phyloP scores from a whole-genome alignment of 176 grass and related monocot genomes.

The Dendrocalamus sinicus region DNA sequence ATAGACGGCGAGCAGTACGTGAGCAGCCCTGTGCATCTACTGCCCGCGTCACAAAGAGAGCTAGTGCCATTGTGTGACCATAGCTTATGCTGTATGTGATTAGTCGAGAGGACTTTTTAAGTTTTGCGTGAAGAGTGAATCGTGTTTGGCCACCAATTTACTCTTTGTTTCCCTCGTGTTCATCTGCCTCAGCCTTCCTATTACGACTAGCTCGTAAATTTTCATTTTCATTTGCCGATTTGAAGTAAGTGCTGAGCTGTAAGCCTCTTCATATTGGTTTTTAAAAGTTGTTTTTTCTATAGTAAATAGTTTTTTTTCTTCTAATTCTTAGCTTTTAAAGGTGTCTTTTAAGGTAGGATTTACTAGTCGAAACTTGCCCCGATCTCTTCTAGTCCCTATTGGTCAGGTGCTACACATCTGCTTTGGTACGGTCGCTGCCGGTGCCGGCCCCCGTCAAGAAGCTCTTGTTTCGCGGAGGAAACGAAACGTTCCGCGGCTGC shows the following conservation, averaged over 20 bases:
- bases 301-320: no score
- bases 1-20: constrained; percentile 45
- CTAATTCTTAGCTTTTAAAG: no score
- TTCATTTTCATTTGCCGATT: background rate
- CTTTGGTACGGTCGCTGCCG: background rate
- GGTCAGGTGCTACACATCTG: constrained; percentile 1
- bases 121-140: constrained; percentile 8
- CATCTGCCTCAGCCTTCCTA: background rate
- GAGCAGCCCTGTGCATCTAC: constrained; percentile 59
- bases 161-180: background rate
- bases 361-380: background rate
- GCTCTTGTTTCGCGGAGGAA: background rate
- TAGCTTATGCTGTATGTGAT: constrained; percentile 42
- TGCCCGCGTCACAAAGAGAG: constrained; percentile 32
- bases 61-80: constrained; percentile 18
- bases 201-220: background rate
- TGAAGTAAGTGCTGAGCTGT: background rate
- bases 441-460: background rate
- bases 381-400: background rate
- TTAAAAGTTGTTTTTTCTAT: no score
- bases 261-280: no score
- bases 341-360: no score
- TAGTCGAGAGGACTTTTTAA: background rate
- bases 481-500: background rate
- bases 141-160: background rate